phyloP scores from a whole-genome alignment of 2,329 filamentous ascomycete genomes.

The Diaporthe ampelina region DNA sequence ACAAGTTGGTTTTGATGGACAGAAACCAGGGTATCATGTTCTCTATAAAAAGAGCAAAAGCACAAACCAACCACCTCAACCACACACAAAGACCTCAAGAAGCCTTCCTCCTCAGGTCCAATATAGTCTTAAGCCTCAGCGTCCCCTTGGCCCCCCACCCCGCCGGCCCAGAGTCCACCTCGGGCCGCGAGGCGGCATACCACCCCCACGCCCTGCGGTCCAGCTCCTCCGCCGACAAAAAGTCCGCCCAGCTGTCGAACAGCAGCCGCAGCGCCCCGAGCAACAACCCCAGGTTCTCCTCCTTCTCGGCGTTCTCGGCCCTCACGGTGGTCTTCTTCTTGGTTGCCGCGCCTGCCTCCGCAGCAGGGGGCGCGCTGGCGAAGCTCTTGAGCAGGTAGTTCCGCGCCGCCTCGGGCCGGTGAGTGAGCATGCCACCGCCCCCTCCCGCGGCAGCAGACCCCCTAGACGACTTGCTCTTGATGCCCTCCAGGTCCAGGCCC shows the following conservation, averaged over 20 bases:
- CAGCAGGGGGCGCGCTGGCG: constrained; percentile 56
- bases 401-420: constrained; percentile 78
- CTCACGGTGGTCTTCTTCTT: constrained; percentile 67
- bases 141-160: constrained; percentile 88
- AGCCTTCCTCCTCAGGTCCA: constrained; percentile 66
- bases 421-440: constrained; percentile 75
- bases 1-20: no score
- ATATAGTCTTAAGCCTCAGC: constrained; percentile 75
- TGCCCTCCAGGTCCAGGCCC: constrained; percentile 70
- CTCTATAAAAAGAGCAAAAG: background rate
- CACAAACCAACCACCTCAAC: background rate
- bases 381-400: constrained; percentile 73
- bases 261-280: constrained; percentile 80
- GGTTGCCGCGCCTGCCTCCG: constrained; percentile 42
- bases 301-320: constrained; percentile 71
- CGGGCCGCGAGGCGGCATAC: constrained; percentile 83
- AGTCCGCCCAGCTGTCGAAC: constrained; percentile 80
- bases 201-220: constrained; percentile 84
- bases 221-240: constrained; percentile 74
- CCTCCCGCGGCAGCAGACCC: no score
- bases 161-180: constrained; percentile 78
- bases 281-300: constrained; percentile 77
- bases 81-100: background rate
- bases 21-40: constrained; percentile 7
- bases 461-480: constrained; percentile 51